Evolutionary conservation across 2,329 filamentous ascomycete genomes (phyloP).

Genomic region (Stemphylium lycopersici): DNA sequence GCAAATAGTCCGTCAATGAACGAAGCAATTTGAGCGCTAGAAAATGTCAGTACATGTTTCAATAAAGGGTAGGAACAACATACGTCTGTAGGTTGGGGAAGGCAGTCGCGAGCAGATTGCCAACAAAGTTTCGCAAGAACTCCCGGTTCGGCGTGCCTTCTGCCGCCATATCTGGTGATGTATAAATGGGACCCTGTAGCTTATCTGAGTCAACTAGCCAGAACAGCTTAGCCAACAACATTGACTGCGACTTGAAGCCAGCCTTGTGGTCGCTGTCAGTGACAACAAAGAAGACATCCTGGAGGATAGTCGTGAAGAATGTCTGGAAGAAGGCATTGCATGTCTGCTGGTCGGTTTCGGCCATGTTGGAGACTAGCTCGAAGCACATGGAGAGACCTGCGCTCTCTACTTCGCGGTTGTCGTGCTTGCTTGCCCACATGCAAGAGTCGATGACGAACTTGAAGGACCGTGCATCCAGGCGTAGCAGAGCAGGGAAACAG

Average conservation of each 20-base stretch:
- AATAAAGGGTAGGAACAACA: slow-evolving; percentile 48
- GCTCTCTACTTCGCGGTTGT: slow-evolving; percentile 96
- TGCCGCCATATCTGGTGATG: slow-evolving; percentile 75
- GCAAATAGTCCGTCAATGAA: slow-evolving; percentile 92
- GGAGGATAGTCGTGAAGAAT: slow-evolving; percentile 93
- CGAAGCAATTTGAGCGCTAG: slow-evolving; percentile 79
- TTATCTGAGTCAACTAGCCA: slow-evolving; percentile 91
- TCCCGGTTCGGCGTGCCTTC: slow-evolving; percentile 86
- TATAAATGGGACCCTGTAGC: slow-evolving; percentile 91
- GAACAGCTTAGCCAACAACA: slow-evolving; percentile 93
- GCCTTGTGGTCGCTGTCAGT: slow-evolving; percentile 99
- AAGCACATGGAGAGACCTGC: slow-evolving; percentile 98
- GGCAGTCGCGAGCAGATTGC: slow-evolving; percentile 81
- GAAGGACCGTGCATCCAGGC: slow-evolving; percentile 95
- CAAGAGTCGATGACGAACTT: slow-evolving; percentile 99
- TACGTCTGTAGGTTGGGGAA: slow-evolving; percentile 93
- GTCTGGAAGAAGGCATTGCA: slow-evolving; percentile 97
- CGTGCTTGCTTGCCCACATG: slow-evolving; percentile 99
- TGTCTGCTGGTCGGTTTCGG: slow-evolving; percentile 83
- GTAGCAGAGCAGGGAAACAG: slow-evolving; percentile 93
- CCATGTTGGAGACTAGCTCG: slow-evolving; percentile 96
- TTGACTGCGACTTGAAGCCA: slow-evolving; percentile 96
- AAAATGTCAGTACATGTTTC: slow-evolving; percentile 35
- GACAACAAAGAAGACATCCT: slow-evolving; percentile 97
- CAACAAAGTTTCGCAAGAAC: slow-evolving; percentile 87